A percentile compares a stretch with the other conserved stretches of the same genome.
phyloP scores from a whole-genome alignment of 78 protist genomes.

The Reticulomyxa filosa region DNA sequence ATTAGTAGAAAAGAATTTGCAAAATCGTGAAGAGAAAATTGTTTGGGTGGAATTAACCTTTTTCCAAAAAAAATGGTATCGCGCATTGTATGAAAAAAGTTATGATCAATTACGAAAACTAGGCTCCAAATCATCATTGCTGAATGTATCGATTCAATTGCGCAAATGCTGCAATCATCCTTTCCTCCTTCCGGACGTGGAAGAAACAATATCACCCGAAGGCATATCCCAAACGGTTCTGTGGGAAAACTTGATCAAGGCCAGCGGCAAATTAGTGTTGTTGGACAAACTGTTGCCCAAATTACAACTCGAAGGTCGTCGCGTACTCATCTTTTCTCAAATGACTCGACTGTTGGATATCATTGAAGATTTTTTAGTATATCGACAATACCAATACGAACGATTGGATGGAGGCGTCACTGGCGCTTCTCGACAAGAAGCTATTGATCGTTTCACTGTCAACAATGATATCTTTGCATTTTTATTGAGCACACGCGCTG shows the following conservation, averaged over 20 bases:
- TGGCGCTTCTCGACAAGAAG: neutral
- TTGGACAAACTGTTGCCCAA: slow-evolving; percentile 21
- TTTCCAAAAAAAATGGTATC: slow-evolving; percentile 61
- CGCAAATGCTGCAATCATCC: slow-evolving; percentile 36
- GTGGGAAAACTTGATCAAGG: slow-evolving; percentile 19
- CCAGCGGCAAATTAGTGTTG: slow-evolving; percentile 70
- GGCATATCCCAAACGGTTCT: too few species aligned
- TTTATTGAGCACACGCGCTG: slow-evolving; percentile 80
- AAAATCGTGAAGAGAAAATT: slow-evolving; percentile 69
- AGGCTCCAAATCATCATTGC: neutral
- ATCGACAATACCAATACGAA: slow-evolving; percentile 39
- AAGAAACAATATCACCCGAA: too few species aligned
- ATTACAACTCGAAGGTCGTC: slow-evolving; percentile 5
- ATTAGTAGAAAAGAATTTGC: too few species aligned
- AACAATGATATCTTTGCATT: slow-evolving; percentile 41
- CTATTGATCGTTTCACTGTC: slow-evolving; percentile 24
- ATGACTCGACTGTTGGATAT: slow-evolving; percentile 90
- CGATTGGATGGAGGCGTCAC: slow-evolving; percentile 77
- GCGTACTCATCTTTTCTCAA: slow-evolving; percentile 33
- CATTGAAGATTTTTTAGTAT: slow-evolving; percentile 30
- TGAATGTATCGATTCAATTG: slow-evolving; percentile 20
- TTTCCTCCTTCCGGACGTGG: slow-evolving; percentile 32
- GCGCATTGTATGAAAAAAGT: neutral
- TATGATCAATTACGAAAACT: neutral
- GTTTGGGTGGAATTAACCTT: slow-evolving; percentile 62